Evolutionary conservation across 352 stramenopile species (phyloP).

Genomic region (Globisporangium nunn): DNA sequence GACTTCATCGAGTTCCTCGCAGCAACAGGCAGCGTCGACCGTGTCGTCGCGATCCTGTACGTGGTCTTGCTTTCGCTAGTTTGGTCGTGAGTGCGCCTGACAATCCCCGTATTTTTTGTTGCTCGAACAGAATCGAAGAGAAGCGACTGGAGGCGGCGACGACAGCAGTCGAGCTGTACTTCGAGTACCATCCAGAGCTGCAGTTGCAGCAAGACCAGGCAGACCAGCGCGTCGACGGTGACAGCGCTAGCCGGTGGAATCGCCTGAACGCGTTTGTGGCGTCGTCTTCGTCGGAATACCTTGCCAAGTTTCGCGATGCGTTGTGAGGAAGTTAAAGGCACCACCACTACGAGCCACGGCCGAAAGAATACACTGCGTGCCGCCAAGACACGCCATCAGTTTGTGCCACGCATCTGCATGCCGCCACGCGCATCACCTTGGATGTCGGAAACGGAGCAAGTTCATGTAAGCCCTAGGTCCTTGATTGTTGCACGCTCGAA

Average conservation of each 20-base stretch:
- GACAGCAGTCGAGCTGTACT: conserved; percentile 28
- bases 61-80: background rate
- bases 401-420: too few relatives aligned
- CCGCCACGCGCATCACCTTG: too few relatives aligned
- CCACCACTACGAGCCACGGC: too few relatives aligned
- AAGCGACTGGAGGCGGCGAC: conserved; percentile 30
- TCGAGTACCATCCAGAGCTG: conserved; percentile 23
- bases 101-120: too few relatives aligned
- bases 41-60: conserved; percentile 15
- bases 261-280: conserved; percentile 18
- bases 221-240: background rate
- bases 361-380: too few relatives aligned
- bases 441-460: too few relatives aligned
- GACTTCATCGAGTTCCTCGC: conserved; percentile 44
- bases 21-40: conserved; percentile 20
- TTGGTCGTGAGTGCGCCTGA: too few relatives aligned
- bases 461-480: too few relatives aligned
- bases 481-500: too few relatives aligned
- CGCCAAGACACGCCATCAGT: too few relatives aligned
- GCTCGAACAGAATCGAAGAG: conserved; percentile 22
- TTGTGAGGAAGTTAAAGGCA: background rate
- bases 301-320: conserved; percentile 13
- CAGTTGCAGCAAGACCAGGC: too few relatives aligned
- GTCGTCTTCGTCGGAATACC: conserved; percentile 12
- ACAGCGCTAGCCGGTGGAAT: conserved; percentile 2